Evolutionary conservation across 192 early-diverging fungal genomes (phyloP).

Genomic region (Umbelopsis ramanniana): DNA sequence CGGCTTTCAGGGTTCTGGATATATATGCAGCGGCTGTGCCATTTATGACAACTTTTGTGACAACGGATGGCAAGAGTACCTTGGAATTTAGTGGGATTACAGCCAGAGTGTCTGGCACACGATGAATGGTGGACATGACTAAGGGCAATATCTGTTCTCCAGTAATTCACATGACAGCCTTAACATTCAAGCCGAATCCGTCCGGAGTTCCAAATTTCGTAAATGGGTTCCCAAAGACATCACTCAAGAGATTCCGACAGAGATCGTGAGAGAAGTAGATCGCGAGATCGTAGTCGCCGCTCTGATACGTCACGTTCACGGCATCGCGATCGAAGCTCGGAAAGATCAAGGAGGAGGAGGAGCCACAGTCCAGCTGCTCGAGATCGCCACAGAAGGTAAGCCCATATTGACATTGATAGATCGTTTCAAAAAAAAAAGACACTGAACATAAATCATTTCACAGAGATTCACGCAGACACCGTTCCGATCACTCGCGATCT

Average conservation of each 20-base stretch:
- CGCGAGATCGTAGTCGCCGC: not conserved
- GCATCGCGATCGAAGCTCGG: not conserved
- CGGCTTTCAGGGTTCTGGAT: slow-evolving; percentile 16
- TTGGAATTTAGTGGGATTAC: slow-evolving; percentile 33
- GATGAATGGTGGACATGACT: slow-evolving; percentile 17
- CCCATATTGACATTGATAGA: not conserved
- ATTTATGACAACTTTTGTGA: slow-evolving; percentile 25
- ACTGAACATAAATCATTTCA: no score
- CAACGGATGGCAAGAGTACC: slow-evolving; percentile 40
- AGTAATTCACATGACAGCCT: not conserved
- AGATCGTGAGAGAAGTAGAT: slow-evolving; percentile 11
- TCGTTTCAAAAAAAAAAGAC: no score
- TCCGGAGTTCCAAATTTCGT: not conserved
- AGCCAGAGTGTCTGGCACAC: slow-evolving; percentile 25
- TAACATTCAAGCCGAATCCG: not conserved
- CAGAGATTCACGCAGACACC: not conserved
- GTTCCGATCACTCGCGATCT: not conserved
- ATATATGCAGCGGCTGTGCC: slow-evolving; percentile 33
- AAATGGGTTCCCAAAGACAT: slow-evolving; percentile 16
- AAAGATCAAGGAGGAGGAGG: slow-evolving; percentile 14
- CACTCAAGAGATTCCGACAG: slow-evolving; percentile 9
- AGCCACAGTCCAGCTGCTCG: not conserved
- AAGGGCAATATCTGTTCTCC: not conserved
- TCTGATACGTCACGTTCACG: not conserved
- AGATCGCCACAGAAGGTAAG: slow-evolving; percentile 4